These are phyloP conservation scores for Geotrichum cucujoidarum DNA, from an alignment of 1,139 yeast genomes.

Conservation along the genomic window DNA sequence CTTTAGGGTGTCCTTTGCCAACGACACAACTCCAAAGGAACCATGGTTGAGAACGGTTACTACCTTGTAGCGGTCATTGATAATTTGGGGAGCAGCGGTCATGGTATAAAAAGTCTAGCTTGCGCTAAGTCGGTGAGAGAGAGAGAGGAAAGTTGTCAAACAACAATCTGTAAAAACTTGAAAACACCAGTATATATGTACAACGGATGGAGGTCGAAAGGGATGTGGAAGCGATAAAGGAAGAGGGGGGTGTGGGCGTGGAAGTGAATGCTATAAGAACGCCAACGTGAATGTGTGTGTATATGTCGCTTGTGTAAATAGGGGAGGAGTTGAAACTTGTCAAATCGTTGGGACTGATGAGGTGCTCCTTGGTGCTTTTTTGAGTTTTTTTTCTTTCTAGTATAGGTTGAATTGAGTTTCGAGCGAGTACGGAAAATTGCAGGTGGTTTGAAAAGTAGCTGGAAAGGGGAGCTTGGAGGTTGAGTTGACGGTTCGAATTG, in stretches of 20 bases:
- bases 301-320: background rate
- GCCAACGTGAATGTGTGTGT: slow-evolving; percentile 1
- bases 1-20: slow-evolving; percentile 63
- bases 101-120: slow-evolving; percentile 4
- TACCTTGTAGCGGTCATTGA: slow-evolving; percentile 60
- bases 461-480: too few species aligned
- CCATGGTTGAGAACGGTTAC: slow-evolving; percentile 84
- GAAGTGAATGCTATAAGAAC: slow-evolving; percentile 1
- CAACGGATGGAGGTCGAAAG: background rate
- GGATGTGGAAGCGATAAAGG: background rate
- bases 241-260: background rate
- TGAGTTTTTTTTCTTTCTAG: background rate
- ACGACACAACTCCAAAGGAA: slow-evolving; percentile 84
- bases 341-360: background rate
- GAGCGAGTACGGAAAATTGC: background rate
- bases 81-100: slow-evolving; percentile 9
- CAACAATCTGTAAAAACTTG: background rate
- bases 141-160: background rate
- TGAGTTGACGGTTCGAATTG: background rate
- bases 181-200: background rate
- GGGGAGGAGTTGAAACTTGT: background rate
- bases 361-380: background rate
- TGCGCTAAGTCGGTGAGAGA: slow-evolving; percentile 2
- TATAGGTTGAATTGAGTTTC: background rate
- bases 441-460: too few species aligned